Conservation (phyloP, 306 rosid species). For the Inga oerstediana region DNA sequence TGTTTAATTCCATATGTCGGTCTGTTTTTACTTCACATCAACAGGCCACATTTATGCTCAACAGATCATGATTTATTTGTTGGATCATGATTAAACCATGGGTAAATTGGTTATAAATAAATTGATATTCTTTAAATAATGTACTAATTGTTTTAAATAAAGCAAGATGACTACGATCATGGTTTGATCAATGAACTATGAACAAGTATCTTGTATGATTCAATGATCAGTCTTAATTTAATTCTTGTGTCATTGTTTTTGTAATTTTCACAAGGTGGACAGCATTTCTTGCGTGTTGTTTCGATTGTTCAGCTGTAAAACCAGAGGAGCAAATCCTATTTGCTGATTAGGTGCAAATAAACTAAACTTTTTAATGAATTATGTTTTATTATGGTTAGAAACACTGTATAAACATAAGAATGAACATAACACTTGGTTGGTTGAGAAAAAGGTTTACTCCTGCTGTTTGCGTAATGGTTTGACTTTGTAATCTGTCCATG, state of each 20-base stretch:
- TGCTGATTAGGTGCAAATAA: background rate
- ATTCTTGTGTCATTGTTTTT: background rate
- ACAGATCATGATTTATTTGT: background rate
- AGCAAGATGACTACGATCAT: background rate
- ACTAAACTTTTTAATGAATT: background rate
- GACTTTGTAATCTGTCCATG: background rate
- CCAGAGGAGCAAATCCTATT: background rate
- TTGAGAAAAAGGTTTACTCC: background rate
- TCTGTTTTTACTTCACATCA: background rate
- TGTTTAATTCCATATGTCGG: background rate
- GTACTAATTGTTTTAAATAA: background rate
- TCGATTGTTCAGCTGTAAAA: background rate
- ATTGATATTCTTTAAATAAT: background rate
- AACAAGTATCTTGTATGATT: background rate
- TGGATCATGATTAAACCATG: background rate
- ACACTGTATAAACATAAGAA: background rate
- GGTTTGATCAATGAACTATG: background rate
- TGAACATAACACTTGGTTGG: background rate
- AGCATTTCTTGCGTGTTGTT: background rate
- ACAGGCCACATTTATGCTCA: background rate
- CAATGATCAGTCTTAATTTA: background rate
- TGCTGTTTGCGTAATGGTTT: background rate
- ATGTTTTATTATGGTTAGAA: background rate
- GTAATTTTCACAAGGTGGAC: background rate
- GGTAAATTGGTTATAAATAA: background rate